Evolutionary conservation across 2,329 filamentous ascomycete species (phyloP).

Genomic region (Allantophomopsis lycopodina): DNA sequence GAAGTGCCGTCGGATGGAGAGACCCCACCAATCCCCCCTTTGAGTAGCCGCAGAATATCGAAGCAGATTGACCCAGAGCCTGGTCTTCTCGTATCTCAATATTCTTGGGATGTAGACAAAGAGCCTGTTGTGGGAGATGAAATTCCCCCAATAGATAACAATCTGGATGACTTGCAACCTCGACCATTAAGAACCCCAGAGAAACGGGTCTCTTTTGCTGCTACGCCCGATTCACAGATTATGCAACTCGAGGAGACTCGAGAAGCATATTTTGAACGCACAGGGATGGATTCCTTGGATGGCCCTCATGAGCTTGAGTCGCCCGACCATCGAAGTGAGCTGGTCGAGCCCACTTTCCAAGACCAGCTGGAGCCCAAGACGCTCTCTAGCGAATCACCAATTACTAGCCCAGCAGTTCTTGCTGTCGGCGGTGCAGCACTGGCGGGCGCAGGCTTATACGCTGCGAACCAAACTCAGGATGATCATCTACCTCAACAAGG

Average conservation of each 20-base stretch:
- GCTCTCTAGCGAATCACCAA: no score
- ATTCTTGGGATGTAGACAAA: slow-evolving; percentile 25
- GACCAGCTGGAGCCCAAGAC: no score
- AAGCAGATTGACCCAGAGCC: background rate
- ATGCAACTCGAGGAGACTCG: background rate
- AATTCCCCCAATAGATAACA: background rate
- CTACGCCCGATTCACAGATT: background rate
- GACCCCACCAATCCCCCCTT: slow-evolving; percentile 7
- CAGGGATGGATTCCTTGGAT: no score
- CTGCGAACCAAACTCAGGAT: no score
- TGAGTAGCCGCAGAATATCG: slow-evolving; percentile 5
- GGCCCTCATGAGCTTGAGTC: no score
- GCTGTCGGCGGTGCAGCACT: no score
- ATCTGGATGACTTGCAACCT: slow-evolving; percentile 10
- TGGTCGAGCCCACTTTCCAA: no score
- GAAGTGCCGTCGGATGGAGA: background rate
- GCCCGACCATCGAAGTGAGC: no score
- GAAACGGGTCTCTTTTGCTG: background rate
- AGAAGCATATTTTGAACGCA: background rate
- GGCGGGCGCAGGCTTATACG: no score
- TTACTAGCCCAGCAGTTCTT: no score
- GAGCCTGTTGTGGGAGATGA: slow-evolving; percentile 8
- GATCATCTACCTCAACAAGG: slow-evolving; percentile 6
- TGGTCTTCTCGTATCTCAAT: background rate
- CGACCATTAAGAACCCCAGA: slow-evolving; percentile 3